Conservation (phyloP, 1,284 basidiomycete species). For the Ceratobasidium sp. region DNA sequence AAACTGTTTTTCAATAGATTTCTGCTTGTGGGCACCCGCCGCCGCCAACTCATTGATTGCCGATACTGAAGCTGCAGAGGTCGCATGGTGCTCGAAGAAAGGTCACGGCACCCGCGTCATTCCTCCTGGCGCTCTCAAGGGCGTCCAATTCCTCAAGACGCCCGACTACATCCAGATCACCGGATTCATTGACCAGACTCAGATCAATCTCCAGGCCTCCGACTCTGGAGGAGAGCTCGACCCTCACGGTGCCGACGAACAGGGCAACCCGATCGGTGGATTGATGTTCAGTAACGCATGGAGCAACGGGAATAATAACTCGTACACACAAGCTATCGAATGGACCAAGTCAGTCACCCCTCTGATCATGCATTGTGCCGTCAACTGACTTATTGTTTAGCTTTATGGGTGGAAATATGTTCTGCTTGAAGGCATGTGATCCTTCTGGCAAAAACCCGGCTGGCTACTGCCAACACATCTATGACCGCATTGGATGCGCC, state of each 20-base stretch:
- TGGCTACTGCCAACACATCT: conserved; percentile 45
- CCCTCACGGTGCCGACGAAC: conserved; percentile 45
- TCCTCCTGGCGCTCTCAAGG: conserved; percentile 45
- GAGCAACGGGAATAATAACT: conserved; percentile 44
- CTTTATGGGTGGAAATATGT: conserved; percentile 48
- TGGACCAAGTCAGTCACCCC: conserved; percentile 46
- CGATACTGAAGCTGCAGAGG: conserved; percentile 51
- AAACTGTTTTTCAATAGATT: conserved; percentile 42
- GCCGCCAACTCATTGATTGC: conserved; percentile 48
- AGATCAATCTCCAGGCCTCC: conserved; percentile 45
- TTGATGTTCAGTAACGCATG: conserved; percentile 52
- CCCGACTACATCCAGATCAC: conserved; percentile 48
- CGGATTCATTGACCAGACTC: conserved; percentile 46
- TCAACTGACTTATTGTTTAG: conserved; percentile 12
- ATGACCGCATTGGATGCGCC: conserved; percentile 49
- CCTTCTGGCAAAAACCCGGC: conserved; percentile 44
- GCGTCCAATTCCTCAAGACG: conserved; percentile 47
- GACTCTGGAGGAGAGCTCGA: conserved; percentile 43
- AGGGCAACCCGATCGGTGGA: conserved; percentile 52
- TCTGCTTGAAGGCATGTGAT: conserved; percentile 52
- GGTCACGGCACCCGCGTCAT: conserved; percentile 47
- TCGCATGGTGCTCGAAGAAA: conserved; percentile 52
- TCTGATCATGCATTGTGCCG: background rate
- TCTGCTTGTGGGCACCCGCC: conserved; percentile 45
- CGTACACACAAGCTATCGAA: conserved; percentile 47